Base-by-base conservation (phyloP, 805 yeast species). In the Suhomyces sp. region DNA sequence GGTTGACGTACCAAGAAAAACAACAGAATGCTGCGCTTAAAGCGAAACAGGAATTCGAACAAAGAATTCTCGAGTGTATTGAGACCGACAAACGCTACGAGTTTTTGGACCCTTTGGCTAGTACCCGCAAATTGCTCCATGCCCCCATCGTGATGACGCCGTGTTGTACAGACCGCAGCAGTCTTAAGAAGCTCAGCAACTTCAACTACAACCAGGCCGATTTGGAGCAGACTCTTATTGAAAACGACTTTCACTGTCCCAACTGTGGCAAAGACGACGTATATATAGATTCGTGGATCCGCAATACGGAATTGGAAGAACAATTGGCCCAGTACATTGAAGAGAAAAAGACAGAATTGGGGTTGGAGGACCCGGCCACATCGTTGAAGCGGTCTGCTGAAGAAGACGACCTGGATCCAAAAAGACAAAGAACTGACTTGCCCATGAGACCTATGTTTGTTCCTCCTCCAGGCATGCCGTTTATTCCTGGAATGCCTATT, bases 221-320 rank as follows among this genome's bases (percentile, higher is more conserved):
- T 15, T 60, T 75, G 52, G 80, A 76, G 55, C 69, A 68, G 54
- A 67, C 79, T 6, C 72, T 93, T 24, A 77, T 93, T 49, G 96
- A 89, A 26, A 81, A 84, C 52, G 98, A 93, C 64, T 93, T 93
- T 71, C 84, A 82, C 38, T 93, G 99, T 71, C 98, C 99, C 5
- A 85, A 84, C 57, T 93, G 99, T 73, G 82, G 80, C 2, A 79
- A 77, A 15, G 83, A 81, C 23, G 97, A 91, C 53, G 78, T 89
- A 1, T 84, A 84, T 55, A 75, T 93, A 47, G 99, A 93, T 68
- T 80, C 85, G 15, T 73, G 93, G 46, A 74, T 76, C 5, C 75
- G 78, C 1, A 91, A 90, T 63, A 74, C 76, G 46, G 88, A 80
- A n/a, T 73, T 83, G 64, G 81, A 81, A 51, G 67, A 70, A 31